These are phyloP conservation scores for Starmerella sirachaensis DNA, from an alignment of 805 yeast genomes.

Conservation along the genomic window DNA sequence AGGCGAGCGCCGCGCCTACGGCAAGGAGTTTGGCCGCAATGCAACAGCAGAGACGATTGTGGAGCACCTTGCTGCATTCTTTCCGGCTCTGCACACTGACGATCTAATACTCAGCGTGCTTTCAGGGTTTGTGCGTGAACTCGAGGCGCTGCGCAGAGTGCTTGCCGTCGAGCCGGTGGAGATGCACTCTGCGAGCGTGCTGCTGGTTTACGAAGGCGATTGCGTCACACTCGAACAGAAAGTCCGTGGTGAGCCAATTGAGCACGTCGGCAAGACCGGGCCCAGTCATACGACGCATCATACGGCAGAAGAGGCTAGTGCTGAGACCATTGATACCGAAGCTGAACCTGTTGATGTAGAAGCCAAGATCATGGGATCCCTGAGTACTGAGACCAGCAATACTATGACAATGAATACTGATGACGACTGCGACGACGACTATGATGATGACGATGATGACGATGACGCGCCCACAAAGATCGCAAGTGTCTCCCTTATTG, in stretches of 20 bases:
- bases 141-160: conserved; percentile 56
- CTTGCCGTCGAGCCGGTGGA: conserved; percentile 35
- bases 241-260: conserved; percentile 26
- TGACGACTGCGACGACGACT: conserved; percentile 14
- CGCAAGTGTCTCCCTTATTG: conserved; percentile 59
- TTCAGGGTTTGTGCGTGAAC: conserved; percentile 40
- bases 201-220: conserved; percentile 67
- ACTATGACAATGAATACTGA: no score
- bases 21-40: conserved; percentile 61
- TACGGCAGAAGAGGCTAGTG: no score
- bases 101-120: conserved; percentile 29
- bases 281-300: no score
- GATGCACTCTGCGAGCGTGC: conserved; percentile 30
- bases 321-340: no score
- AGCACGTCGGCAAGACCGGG: conserved; percentile 14
- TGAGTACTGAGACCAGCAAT: no score
- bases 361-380: no score
- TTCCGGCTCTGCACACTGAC: conserved; percentile 17
- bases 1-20: conserved; percentile 39
- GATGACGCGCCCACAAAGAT: conserved; percentile 27
- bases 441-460: conserved; percentile 27
- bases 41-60: conserved; percentile 34
- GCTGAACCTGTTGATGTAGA: no score
- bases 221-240: conserved; percentile 37
- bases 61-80: conserved; percentile 40